Base-by-base conservation (phyloP, 2,329 filamentous ascomycete genomes). In the Verticillium zaregamsianum region DNA sequence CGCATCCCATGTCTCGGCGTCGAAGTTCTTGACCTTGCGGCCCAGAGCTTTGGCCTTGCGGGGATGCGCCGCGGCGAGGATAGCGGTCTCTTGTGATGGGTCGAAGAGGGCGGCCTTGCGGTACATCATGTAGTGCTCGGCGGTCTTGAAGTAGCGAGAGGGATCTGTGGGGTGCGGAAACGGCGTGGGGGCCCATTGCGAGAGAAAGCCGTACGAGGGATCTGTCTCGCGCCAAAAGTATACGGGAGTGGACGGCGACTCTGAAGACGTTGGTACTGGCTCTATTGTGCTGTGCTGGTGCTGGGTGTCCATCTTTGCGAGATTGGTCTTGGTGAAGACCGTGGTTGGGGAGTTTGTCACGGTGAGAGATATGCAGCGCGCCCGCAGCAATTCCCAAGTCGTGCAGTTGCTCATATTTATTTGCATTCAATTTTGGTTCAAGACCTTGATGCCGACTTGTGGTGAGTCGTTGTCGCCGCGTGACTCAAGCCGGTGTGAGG, bases 61-160 rank as follows among this genome's bases (percentile, higher is more conserved):
- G 0, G 86, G 85, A 61, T 75, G 70, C 1, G 54, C 68, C 7
- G 79, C 79, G 32, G 69, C 63, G 37, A 88, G 80, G 73, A 89
- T 83, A 2, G 80, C 85, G 14, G 74, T 74, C 11, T 73, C 70
- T 0, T 66, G 31, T n/a, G 45, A 11, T 66, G 84, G 82, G 56
- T 71, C 64, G 73, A 85, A 85, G 49, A 83, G 74, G 4, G 80
- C 59, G 2, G 82, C 82, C 67, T 84, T 85, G 49, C 77, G 77
- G 66, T 82, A 77, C 81, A 84, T 85, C 81, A 85, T 83, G 70
- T 82, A 84, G 65, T 85, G 82, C 66, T 86, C 82, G 1, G 82
- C 80, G 3, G 81, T 82, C n/a, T 72, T 70, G 68, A 81, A 85
- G 14, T 76, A 71, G 40, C 73, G 73, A 6, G 66, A 66, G 3